A percentile compares a stretch with the other conserved stretches of the same genome.
Evolutionary conservation across 2,329 filamentous ascomycete genomes (phyloP).

Genomic region (Phaeosphaeriaceae sp.): DNA sequence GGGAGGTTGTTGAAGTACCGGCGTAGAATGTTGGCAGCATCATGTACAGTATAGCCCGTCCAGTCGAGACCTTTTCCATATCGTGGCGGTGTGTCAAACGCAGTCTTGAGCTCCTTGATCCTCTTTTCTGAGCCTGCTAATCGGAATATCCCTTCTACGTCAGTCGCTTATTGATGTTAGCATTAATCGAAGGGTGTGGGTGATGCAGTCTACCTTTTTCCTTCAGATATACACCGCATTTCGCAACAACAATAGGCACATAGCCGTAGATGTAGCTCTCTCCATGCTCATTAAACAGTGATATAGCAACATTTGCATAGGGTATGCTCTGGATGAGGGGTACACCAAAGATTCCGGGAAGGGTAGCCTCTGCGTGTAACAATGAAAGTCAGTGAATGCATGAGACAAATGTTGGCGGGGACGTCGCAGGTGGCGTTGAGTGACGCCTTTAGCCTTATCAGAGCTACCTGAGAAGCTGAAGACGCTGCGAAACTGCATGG

Average conservation of each 20-base stretch:
- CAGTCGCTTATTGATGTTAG: slow-evolving; percentile 70
- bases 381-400: slow-evolving; percentile 29
- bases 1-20: slow-evolving; percentile 96
- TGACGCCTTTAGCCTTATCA: slow-evolving; percentile 25
- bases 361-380: slow-evolving; percentile 48
- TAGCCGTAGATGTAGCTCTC: slow-evolving; percentile 98
- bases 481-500: slow-evolving; percentile 6
- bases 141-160: slow-evolving; percentile 95
- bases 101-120: slow-evolving; percentile 91
- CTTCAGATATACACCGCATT: slow-evolving; percentile 96
- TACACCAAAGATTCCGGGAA: slow-evolving; percentile 89
- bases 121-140: slow-evolving; percentile 95
- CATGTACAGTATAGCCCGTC: slow-evolving; percentile 97
- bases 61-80: slow-evolving; percentile 97
- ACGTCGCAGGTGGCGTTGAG: slow-evolving; percentile 21
- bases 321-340: slow-evolving; percentile 92
- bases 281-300: slow-evolving; percentile 87
- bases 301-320: slow-evolving; percentile 98
- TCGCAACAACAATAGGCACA: slow-evolving; percentile 96
- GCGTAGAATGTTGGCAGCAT: slow-evolving; percentile 94
- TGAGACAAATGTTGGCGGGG: slow-evolving; percentile 16
- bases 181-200: slow-evolving; percentile 11
- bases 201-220: slow-evolving; percentile 77
- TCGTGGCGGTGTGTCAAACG: slow-evolving; percentile 86
- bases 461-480: slow-evolving; percentile 6